These are phyloP conservation scores for Argentina anserina DNA, from an alignment of 306 rosid species.

Conservation along the genomic window DNA sequence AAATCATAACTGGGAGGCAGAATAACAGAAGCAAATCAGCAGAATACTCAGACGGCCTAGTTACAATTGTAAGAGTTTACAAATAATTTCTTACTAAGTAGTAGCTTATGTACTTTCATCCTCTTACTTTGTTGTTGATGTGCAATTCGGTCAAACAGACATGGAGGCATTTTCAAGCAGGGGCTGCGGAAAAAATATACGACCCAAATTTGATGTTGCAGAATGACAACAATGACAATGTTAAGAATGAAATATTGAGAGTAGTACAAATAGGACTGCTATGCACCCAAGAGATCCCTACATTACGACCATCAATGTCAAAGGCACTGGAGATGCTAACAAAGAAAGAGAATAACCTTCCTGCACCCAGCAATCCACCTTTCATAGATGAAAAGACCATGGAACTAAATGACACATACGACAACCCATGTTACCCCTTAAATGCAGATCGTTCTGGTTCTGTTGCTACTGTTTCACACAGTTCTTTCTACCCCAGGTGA, in stretches of 20 bases:
- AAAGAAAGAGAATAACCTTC: conserved; percentile 56
- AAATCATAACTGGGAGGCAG: conserved; percentile 63
- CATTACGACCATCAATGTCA: conserved; percentile 74
- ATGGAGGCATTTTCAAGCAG: conserved; percentile 79
- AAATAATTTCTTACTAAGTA: background rate
- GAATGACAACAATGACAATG: conserved; percentile 25
- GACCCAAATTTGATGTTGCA: conserved; percentile 67
- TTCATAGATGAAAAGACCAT: conserved; percentile 79
- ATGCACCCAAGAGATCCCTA: conserved; percentile 79
- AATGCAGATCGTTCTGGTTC: conserved; percentile 40
- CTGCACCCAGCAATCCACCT: conserved; percentile 80
- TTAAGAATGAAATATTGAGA: conserved; percentile 50
- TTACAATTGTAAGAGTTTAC: conserved; percentile 52
- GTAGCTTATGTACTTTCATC: background rate
- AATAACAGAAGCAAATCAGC: conserved; percentile 67
- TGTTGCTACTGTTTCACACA: conserved; percentile 59
- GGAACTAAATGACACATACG: conserved; percentile 62
- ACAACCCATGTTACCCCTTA: conserved; percentile 37
- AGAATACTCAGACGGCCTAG: conserved; percentile 68
- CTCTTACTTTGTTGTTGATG: conserved; percentile 17
- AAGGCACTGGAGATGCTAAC: conserved; percentile 70
- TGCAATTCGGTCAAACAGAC: conserved; percentile 44
- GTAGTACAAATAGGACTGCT: conserved; percentile 78
- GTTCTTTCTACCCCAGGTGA: conserved; percentile 77
- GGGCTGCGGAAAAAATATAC: conserved; percentile 47